Evolutionary conservation across 192 early-diverging fungal genomes (phyloP).

Genomic region (Phlyctochytrium arcticum): DNA sequence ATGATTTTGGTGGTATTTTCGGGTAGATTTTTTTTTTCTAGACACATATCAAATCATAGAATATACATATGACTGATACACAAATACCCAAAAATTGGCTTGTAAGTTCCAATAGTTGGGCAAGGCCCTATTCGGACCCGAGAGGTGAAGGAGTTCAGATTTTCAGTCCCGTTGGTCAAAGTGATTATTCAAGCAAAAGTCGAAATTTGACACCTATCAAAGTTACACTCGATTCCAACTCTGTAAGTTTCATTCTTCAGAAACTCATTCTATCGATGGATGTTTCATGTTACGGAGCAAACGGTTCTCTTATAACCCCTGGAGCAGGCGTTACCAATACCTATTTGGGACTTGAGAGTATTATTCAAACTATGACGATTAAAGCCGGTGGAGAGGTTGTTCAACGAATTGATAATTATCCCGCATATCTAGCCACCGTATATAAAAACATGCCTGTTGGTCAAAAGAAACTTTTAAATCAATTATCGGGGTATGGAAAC

Average conservation of each 20-base stretch:
- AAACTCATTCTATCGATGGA: no score
- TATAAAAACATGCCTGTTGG: conserved; percentile 1
- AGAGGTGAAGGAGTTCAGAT: not conserved
- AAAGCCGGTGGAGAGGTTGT: not conserved
- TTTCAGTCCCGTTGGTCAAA: not conserved
- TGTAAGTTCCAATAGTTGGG: no score
- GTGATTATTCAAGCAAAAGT: not conserved
- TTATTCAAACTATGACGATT: not conserved
- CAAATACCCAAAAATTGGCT: not conserved
- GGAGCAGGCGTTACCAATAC: not conserved
- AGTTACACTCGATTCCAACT: not conserved
- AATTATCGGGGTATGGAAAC: conserved; percentile 3
- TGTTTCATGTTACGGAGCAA: no score
- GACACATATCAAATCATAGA: not conserved
- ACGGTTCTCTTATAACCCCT: not conserved
- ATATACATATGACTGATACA: not conserved
- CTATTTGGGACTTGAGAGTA: conserved; percentile 1
- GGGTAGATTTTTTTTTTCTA: not conserved
- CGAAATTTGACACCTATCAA: not conserved
- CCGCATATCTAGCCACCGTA: not conserved
- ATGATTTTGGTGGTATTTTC: not conserved
- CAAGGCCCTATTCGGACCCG: not conserved
- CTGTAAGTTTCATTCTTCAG: no score
- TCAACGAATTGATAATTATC: not conserved
- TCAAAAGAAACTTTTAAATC: conserved; percentile 4